Base-by-base conservation (phyloP, 345 rosid genomes). In the Citrus cavaleriei region DNA sequence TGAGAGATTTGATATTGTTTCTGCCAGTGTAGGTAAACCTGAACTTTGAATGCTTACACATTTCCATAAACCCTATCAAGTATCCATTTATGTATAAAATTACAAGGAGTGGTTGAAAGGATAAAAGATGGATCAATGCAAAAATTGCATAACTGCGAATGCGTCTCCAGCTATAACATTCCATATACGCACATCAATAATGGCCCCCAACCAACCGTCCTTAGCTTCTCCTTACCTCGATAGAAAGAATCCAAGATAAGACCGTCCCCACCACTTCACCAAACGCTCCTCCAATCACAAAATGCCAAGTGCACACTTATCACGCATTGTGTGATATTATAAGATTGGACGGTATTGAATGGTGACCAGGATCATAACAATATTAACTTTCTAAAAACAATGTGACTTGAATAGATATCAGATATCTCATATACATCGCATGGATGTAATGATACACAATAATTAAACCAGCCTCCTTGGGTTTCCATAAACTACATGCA, bases 401-500 rank as follows among this genome's bases (percentile, higher is more conserved):
- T 64, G 62, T 42, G 57, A 61, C 72, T 75, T 75, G 30, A 59
- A 51, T 64, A 54, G 22, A 18, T 18, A 51, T 51, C 38, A 54
- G 58, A 54, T 54, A 32, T 32, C 37, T 74, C 78, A 51, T 32
- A 42, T 60, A 62, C 63, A 65, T n/a, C 8, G n/a, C 49, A 65
- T 46, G 71, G 51, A 75, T 22, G 71, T 65, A 65, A 75, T 46
- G 55, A 63, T 67, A 60, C 76, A 49, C 63, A 51, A 65, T 46
- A 64, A 63, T 74, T 34, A 75, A 62, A 61, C n/a, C 49, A 32
- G 78, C 66, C 65, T 57, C 79, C 54, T 35, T n/a, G 40, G 66
- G n/a, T 68, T 75, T 54, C 28, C 42, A 51, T 54, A 71, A 34
- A 71, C 62, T 9, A 37, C 49, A 62, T 38, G 28, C 24, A 74